These are phyloP conservation scores for Exidia glandulosa DNA, from an alignment of 768 basidiomycete genomes.

Conservation along the genomic window DNA sequence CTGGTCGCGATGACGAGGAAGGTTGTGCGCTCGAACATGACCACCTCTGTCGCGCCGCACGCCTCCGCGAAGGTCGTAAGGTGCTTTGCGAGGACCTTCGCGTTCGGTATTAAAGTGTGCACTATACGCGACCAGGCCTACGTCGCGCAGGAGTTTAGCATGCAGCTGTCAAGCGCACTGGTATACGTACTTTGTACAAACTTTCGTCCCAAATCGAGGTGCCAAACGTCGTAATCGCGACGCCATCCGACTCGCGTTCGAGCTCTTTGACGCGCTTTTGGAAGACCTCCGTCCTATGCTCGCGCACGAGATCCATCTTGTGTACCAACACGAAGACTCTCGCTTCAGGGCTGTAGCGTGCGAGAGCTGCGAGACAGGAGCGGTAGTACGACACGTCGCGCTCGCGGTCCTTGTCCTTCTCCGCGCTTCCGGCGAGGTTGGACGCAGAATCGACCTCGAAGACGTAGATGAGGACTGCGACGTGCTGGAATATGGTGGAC, in stretches of 20 bases:
- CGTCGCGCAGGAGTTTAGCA: background rate
- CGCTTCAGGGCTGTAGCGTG: constrained; percentile 70
- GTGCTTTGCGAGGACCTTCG: constrained; percentile 76
- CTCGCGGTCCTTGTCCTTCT: constrained; percentile 40
- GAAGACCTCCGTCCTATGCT: constrained; percentile 47
- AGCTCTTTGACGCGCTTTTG: constrained; percentile 67
- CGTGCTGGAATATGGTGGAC: constrained; percentile 91
- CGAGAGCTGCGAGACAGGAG: constrained; percentile 77
- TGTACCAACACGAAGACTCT: constrained; percentile 85
- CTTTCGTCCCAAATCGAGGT: constrained; percentile 98
- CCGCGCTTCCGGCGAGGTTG: background rate
- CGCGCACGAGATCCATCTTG: constrained; percentile 92
- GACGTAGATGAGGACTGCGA: constrained; percentile 98
- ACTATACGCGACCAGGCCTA: constrained; percentile 99
- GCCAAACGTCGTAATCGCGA: constrained; percentile 66
- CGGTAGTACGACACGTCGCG: constrained; percentile 89
- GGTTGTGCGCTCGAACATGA: constrained; percentile 93
- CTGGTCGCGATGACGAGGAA: constrained; percentile 90
- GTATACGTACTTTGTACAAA: constrained; percentile 72
- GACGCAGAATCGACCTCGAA: constrained; percentile 67
- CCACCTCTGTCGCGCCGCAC: constrained; percentile 85
- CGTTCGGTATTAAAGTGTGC: constrained; percentile 92
- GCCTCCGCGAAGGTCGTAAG: constrained; percentile 77
- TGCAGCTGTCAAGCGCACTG: background rate
- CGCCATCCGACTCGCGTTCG: constrained; percentile 48